Evolutionary conservation across 2,329 filamentous ascomycete species (phyloP).

Genomic region (Scedosporium boydii): DNA sequence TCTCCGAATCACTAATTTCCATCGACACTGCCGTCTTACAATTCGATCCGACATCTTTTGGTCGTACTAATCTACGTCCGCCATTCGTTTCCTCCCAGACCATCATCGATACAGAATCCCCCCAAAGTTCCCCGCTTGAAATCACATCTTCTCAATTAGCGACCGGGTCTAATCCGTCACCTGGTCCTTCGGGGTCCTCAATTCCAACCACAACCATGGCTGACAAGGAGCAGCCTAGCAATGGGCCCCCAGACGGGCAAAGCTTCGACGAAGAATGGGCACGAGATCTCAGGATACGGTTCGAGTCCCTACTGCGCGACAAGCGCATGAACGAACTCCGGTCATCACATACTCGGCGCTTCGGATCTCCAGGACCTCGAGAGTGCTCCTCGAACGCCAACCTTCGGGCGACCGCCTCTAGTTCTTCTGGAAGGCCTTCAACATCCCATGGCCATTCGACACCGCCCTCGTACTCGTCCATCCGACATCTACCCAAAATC

Average conservation of each 20-base stretch:
- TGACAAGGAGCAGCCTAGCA: neutral
- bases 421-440: slow-evolving; percentile 32
- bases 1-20: neutral
- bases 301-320: slow-evolving; percentile 77
- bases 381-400: slow-evolving; percentile 42
- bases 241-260: neutral
- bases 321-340: slow-evolving; percentile 76
- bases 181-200: neutral
- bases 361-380: slow-evolving; percentile 44
- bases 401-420: slow-evolving; percentile 29
- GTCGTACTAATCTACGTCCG: too few species aligned
- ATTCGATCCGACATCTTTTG: neutral
- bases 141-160: neutral
- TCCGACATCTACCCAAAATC: slow-evolving; percentile 42
- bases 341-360: slow-evolving; percentile 31
- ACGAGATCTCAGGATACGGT: slow-evolving; percentile 68
- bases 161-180: neutral
- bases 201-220: slow-evolving; percentile 4
- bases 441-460: slow-evolving; percentile 33
- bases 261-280: slow-evolving; percentile 58
- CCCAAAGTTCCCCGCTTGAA: neutral
- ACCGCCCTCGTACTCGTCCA: slow-evolving; percentile 37
- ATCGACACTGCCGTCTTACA: neutral
- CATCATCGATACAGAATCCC: too few species aligned
- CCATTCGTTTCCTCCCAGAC: too few species aligned